phyloP scores from a whole-genome alignment of 2,329 filamentous ascomycete species.

The Alternaria conjuncta region DNA sequence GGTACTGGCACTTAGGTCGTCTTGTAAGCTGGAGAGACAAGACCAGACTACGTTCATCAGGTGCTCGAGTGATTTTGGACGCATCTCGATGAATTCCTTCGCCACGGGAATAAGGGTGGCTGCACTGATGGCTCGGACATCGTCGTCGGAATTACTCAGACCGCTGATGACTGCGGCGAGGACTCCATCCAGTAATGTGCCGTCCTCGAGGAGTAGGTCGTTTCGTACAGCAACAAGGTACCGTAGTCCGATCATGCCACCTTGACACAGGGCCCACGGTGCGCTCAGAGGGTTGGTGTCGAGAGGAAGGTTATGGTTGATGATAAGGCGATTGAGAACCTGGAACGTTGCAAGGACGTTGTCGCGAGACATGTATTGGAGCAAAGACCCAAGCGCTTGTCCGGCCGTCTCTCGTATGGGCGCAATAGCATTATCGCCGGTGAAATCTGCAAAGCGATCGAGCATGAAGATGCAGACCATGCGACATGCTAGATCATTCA shows the following conservation, averaged over 20 bases:
- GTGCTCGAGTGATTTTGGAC: constrained; percentile 75
- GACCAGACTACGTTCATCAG: constrained; percentile 97
- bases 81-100: constrained; percentile 88
- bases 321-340: constrained; percentile 86
- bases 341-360: constrained; percentile 86
- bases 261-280: constrained; percentile 94
- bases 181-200: constrained; percentile 88
- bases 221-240: constrained; percentile 96
- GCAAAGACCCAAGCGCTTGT: constrained; percentile 86
- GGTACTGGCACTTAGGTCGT: constrained; percentile 95
- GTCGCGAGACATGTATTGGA: constrained; percentile 79
- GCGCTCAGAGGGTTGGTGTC: constrained; percentile 64
- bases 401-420: constrained; percentile 95
- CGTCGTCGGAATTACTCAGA: constrained; percentile 87
- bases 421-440: constrained; percentile 94
- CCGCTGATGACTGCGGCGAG: constrained; percentile 94
- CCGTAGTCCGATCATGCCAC: constrained; percentile 94
- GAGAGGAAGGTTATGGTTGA: constrained; percentile 72
- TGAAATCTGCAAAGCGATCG: constrained; percentile 96
- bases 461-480: constrained; percentile 96
- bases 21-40: constrained; percentile 93
- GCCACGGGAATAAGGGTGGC: constrained; percentile 97
- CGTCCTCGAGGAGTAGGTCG: constrained; percentile 84
- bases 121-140: constrained; percentile 94
- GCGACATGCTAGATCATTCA: constrained; percentile 93